These are phyloP conservation scores for Annulohypoxylon truncatum DNA, from an alignment of 2,329 filamentous ascomycete genomes.

Conservation along the genomic window DNA sequence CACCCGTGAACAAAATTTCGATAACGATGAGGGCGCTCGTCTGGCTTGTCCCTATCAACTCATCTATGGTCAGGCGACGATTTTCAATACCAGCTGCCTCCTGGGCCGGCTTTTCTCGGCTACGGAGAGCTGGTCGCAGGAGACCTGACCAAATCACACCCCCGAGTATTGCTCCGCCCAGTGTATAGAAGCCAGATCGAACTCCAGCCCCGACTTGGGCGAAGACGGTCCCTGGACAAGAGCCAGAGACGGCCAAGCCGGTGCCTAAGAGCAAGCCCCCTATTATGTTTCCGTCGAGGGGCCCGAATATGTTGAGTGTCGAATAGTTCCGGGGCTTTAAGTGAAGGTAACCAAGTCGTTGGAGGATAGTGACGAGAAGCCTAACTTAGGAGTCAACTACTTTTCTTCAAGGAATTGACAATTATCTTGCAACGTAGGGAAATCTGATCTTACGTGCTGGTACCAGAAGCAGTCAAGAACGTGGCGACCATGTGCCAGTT, in stretches of 20 bases:
- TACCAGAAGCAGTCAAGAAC: conserved; percentile 71
- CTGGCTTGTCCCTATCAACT: conserved; percentile 56
- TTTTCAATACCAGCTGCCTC: conserved; percentile 15
- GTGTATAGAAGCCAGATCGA: conserved; percentile 61
- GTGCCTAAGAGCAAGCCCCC: conserved; percentile 71
- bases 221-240: conserved; percentile 74
- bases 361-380: conserved; percentile 57
- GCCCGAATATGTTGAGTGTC: conserved; percentile 62
- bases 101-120: conserved; percentile 44
- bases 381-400: conserved; percentile 23
- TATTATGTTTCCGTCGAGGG: conserved; percentile 73
- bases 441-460: conserved; percentile 66
- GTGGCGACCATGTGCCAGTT: conserved; percentile 75
- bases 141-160: conserved; percentile 64
- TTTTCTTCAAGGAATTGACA: conserved; percentile 2
- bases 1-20: conserved; percentile 55
- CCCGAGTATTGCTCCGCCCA: conserved; percentile 66
- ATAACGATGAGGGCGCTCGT: conserved; percentile 55
- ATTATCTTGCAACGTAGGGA: background rate
- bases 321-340: conserved; percentile 63
- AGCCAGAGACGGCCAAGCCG: conserved; percentile 74
- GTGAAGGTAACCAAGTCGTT: conserved; percentile 56
- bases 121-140: conserved; percentile 53
- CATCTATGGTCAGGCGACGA: conserved; percentile 51
- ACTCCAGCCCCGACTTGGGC: conserved; percentile 68